Base-by-base conservation (phyloP, 139 green algal genomes). In the Pedinophyceae sp. region DNA sequence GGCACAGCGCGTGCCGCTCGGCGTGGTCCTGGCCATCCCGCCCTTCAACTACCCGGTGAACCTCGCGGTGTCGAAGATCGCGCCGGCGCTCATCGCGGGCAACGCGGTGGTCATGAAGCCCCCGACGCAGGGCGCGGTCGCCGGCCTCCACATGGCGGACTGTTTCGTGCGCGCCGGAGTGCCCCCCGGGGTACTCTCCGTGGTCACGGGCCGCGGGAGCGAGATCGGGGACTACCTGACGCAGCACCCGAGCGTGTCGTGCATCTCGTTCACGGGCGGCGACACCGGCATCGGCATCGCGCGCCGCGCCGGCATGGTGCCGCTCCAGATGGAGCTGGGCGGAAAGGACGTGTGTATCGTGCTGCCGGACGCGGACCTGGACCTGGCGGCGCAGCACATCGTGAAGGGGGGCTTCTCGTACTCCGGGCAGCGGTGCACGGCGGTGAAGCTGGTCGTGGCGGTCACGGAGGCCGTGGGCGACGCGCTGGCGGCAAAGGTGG, bases 41-140 rank as follows among this genome's bases (percentile, higher is more conserved):
- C 89, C 89, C 45, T 97, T 97, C 77, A 97, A 97, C 72, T 97
- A 97, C 65, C 83, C 85, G 1, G 82, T 95, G 52, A 96, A 96
- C 71, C 71, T 97, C 41, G 84, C 84, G 2, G 84, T 95, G 3
- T 88, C 74, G 60, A 97, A 97, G 75, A 73, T 97, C 19, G 89
- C 64, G 1, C 89, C 89, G 0, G 88, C 89, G 6, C 75, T 97
- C 7, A 96, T 97, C 78, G 86, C 88, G 1, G 89, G 89, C 38
- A 97, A 97, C 66, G 67, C 79, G 2, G 85, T 96, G 27, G 83
- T 97, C 47, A 64, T 97, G 38, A 97, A 97, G 71, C 88, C 89
- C 16, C 89, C 89, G 48, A 93, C 83, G n/a, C 87, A 93, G 71
- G 86, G 87, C 28, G 75, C 70, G 4, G 80, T 85, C 28, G 71